phyloP scores from a whole-genome alignment of 805 yeast species.

The Saturnispora silvae region DNA sequence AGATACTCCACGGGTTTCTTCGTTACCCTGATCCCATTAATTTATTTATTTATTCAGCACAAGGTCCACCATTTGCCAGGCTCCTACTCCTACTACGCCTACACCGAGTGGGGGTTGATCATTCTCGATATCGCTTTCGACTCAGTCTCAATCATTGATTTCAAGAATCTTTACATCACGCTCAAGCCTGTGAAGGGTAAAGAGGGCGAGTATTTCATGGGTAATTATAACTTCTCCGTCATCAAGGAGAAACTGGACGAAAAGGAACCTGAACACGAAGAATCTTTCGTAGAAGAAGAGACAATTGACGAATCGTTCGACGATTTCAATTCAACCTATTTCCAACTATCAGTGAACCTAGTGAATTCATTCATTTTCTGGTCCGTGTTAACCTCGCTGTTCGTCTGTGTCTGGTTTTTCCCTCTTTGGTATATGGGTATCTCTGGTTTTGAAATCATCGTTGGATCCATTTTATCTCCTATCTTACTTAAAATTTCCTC shows the following conservation, averaged over 20 bases:
- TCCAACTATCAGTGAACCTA: slow-evolving; percentile 34
- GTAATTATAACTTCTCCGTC: slow-evolving; percentile 16
- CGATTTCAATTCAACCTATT: slow-evolving; percentile 18
- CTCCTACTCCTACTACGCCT: slow-evolving; percentile 92
- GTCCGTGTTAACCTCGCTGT: slow-evolving; percentile 72
- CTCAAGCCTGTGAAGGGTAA: slow-evolving; percentile 20
- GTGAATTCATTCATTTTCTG: slow-evolving; percentile 73
- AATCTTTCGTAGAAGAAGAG: background rate
- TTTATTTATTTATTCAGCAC: slow-evolving; percentile 87
- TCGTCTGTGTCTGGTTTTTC: slow-evolving; percentile 89
- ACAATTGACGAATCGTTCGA: slow-evolving; percentile 6
- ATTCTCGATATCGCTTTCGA: slow-evolving; percentile 79
- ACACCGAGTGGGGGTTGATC: slow-evolving; percentile 88
- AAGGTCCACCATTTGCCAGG: slow-evolving; percentile 81
- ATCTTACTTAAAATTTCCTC: slow-evolving; percentile 19
- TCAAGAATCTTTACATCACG: slow-evolving; percentile 46
- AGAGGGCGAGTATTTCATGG: slow-evolving; percentile 19
- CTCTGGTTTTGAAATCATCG: slow-evolving; percentile 80
- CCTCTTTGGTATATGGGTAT: slow-evolving; percentile 98
- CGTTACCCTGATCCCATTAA: slow-evolving; percentile 63
- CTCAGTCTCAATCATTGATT: slow-evolving; percentile 65
- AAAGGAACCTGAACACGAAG: background rate
- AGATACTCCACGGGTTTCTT: slow-evolving; percentile 55
- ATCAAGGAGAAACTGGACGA: background rate
- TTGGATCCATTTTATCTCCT: slow-evolving; percentile 51